Evolutionary conservation across 1,284 basidiomycete genomes (phyloP).

Genomic region (Cerioporus squamosus): DNA sequence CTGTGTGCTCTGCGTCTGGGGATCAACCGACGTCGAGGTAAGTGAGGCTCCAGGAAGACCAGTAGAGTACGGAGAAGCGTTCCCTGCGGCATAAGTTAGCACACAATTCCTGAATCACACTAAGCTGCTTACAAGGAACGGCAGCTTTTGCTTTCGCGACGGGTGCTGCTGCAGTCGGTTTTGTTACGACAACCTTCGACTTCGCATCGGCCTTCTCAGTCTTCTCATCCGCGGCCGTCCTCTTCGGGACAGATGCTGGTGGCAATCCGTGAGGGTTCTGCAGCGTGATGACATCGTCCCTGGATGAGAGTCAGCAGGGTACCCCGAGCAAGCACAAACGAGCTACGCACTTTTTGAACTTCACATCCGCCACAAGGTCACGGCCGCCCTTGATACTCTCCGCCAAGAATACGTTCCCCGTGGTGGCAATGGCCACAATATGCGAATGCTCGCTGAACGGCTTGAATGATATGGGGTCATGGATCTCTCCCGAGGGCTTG

Average conservation of each 20-base stretch:
- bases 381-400: conserved; percentile 89
- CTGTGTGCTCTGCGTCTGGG: conserved; percentile 77
- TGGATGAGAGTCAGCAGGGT: conserved; percentile 3
- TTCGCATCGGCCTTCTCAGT: conserved; percentile 31
- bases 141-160: conserved; percentile 56
- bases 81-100: conserved; percentile 58
- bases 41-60: conserved; percentile 92
- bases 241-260: conserved; percentile 50
- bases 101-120: too few relatives aligned
- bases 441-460: conserved; percentile 91
- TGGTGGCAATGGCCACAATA: conserved; percentile 87
- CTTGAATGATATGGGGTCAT: conserved; percentile 94
- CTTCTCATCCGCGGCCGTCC: conserved; percentile 35
- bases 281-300: conserved; percentile 90
- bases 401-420: conserved; percentile 90
- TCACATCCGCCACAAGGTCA: conserved; percentile 86
- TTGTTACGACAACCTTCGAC: conserved; percentile 39
- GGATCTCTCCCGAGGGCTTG: conserved; percentile 79
- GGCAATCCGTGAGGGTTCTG: conserved; percentile 85
- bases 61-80: conserved; percentile 88
- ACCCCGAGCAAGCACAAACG: neutral
- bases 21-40: conserved; percentile 90
- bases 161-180: conserved; percentile 35
- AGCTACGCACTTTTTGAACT: conserved; percentile 76
- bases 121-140: conserved; percentile 61